These are phyloP conservation scores for Fusarium oxysporum DNA, from an alignment of 2,329 filamentous ascomycete genomes.

Conservation along the genomic window DNA sequence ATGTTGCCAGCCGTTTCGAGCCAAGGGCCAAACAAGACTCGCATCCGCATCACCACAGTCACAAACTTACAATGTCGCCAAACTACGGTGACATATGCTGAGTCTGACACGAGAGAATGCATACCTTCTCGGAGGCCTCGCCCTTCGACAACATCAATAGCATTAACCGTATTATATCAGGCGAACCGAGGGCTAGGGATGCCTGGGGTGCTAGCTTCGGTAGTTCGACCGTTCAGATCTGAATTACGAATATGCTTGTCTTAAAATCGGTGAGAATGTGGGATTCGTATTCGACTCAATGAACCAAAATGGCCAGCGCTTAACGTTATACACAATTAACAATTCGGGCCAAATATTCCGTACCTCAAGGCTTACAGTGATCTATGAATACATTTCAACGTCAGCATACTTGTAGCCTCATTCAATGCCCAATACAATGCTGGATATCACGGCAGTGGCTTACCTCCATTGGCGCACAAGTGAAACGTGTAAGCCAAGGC, in stretches of 20 bases:
- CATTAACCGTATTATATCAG: neutral
- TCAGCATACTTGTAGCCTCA: neutral
- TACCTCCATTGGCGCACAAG: neutral
- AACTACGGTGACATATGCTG: neutral
- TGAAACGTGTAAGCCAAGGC: constrained; percentile 12
- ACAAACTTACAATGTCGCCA: neutral
- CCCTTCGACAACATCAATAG: neutral
- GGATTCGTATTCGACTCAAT: neutral
- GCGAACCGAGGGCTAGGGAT: neutral
- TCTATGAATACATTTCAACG: neutral
- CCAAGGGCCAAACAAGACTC: neutral
- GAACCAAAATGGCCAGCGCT: neutral
- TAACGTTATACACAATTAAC: neutral
- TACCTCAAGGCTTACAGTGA: neutral
- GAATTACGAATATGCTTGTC: constrained; percentile 1
- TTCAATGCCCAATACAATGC: neutral
- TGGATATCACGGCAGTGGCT: constrained; percentile 5
- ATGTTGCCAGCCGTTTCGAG: neutral
- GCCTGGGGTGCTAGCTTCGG: constrained; percentile 15
- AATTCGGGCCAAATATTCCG: neutral
- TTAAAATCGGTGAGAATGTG: neutral
- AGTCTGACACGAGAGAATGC: neutral
- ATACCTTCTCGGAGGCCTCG: neutral
- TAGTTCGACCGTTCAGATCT: constrained; percentile 19
- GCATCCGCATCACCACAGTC: neutral